These are phyloP conservation scores for Cryptococcus sp. DNA, from an alignment of 1,284 basidiomycete genomes.

Conservation along the genomic window DNA sequence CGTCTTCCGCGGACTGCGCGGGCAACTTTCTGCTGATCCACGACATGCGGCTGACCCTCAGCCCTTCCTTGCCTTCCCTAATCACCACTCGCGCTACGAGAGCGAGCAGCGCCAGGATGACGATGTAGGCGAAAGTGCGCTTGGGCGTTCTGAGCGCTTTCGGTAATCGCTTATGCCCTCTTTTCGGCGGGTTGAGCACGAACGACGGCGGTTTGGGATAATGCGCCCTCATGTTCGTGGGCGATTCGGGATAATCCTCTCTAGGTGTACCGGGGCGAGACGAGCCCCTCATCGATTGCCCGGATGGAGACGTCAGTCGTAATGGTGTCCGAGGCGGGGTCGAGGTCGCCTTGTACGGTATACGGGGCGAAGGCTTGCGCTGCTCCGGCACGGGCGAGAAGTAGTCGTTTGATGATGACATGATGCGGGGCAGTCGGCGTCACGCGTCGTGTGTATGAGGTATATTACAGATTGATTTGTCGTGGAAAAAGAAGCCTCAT, in stretches of 20 bases:
- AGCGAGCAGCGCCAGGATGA: conserved; percentile 10
- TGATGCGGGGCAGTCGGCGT: too few relatives aligned
- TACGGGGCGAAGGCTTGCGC: conserved; percentile 4
- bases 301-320: neutral
- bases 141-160: conserved; percentile 20
- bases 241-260: conserved; percentile 26
- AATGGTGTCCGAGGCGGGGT: conserved; percentile 21
- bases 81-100: neutral
- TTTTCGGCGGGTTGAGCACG: conserved; percentile 5
- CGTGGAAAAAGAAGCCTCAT: too few relatives aligned
- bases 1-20: neutral
- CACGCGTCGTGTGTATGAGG: too few relatives aligned
- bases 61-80: neutral
- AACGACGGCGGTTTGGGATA: conserved; percentile 9
- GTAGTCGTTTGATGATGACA: too few relatives aligned
- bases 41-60: neutral
- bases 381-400: too few relatives aligned
- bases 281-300: neutral
- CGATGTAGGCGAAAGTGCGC: conserved; percentile 6
- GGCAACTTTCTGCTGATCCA: conserved; percentile 2
- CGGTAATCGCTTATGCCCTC: conserved; percentile 8
- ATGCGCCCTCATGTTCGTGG: conserved; percentile 8
- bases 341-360: conserved; percentile 19
- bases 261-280: neutral
- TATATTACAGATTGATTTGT: too few relatives aligned